A percentile compares a stretch with the other conserved stretches of the same genome.
These are phyloP conservation scores for Podospora conica DNA, from an alignment of 495 filamentous ascomycete species.

Conservation along the genomic window DNA sequence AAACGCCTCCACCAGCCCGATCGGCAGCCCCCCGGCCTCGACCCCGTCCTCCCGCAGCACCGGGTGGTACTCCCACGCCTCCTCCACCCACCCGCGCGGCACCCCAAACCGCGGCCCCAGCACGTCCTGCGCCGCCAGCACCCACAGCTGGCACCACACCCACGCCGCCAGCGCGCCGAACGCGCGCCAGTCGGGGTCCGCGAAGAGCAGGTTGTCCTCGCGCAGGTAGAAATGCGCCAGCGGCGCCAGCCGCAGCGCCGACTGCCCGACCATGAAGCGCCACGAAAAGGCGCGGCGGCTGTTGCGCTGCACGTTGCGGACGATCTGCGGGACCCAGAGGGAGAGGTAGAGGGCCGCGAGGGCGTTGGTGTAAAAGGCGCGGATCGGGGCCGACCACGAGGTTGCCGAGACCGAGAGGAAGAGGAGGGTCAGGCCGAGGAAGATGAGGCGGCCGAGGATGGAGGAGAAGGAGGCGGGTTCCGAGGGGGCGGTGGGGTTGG, in stretches of 20 bases:
- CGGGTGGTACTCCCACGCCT: slow-evolving; percentile 93
- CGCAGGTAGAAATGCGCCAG: slow-evolving; percentile 76
- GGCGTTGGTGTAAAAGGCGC: slow-evolving; percentile 62
- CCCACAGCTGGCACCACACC: slow-evolving; percentile 88
- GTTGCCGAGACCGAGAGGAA: slow-evolving; percentile 70
- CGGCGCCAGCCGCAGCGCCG: slow-evolving; percentile 65
- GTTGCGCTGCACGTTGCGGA: slow-evolving; percentile 83
- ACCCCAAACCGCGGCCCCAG: slow-evolving; percentile 73
- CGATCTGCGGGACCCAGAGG: slow-evolving; percentile 87
- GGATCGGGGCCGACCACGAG: slow-evolving; percentile 64
- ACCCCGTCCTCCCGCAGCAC: slow-evolving; percentile 77
- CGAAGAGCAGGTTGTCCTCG: slow-evolving; percentile 69
- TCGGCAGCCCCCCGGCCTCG: slow-evolving; percentile 70
- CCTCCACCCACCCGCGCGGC: slow-evolving; percentile 62
- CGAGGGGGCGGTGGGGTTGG: slow-evolving; percentile 4
- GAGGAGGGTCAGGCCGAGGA: slow-evolving; percentile 61
- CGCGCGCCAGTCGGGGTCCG: slow-evolving; percentile 59
- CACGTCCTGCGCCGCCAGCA: slow-evolving; percentile 71
- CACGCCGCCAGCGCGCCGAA: slow-evolving; percentile 63
- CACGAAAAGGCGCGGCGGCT: slow-evolving; percentile 81
- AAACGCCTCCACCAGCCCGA: slow-evolving; percentile 48
- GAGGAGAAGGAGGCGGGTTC: slow-evolving; percentile 51
- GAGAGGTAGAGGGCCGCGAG: slow-evolving; percentile 71
- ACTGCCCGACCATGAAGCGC: slow-evolving; percentile 84
- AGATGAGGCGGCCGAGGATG: slow-evolving; percentile 74